These are phyloP conservation scores for Colletotrichum plurivorum DNA, from an alignment of 2,329 filamentous ascomycete species.

Conservation along the genomic window DNA sequence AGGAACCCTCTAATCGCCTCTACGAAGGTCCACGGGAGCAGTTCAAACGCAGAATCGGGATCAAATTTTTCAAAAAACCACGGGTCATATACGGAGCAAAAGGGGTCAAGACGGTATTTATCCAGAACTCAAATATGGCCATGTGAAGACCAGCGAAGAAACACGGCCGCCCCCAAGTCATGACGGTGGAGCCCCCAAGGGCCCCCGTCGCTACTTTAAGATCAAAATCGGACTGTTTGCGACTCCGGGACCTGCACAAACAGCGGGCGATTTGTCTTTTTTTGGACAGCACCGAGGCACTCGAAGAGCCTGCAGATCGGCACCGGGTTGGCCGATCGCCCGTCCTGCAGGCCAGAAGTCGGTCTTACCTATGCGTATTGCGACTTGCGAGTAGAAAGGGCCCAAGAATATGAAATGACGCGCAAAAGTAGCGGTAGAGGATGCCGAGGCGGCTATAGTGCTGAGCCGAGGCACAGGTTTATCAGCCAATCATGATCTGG, in stretches of 20 bases:
- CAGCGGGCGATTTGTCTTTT: conserved; percentile 8
- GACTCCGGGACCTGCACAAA: conserved; percentile 14
- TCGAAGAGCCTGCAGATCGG: conserved; percentile 27
- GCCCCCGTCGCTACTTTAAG: conserved; percentile 9
- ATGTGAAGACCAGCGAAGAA: conserved; percentile 18
- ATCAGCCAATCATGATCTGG: conserved; percentile 22
- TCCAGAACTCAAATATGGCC: conserved; percentile 4
- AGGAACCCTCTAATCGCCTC: background rate
- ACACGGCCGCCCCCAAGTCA: conserved; percentile 24
- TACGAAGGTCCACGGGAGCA: background rate
- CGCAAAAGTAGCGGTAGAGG: conserved; percentile 12
- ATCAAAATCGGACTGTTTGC: conserved; percentile 5
- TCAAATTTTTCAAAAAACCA: background rate
- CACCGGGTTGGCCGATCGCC: conserved; percentile 27
- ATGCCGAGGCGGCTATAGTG: background rate
- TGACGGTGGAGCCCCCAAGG: conserved; percentile 29
- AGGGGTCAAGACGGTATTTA: background rate
- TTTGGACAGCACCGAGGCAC: conserved; percentile 21
- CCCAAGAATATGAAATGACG: conserved; percentile 14
- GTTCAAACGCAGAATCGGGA: background rate
- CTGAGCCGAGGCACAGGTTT: conserved; percentile 28
- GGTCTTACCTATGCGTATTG: conserved; percentile 3
- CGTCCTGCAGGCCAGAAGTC: conserved; percentile 19
- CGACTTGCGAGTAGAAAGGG: background rate
- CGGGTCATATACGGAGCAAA: background rate